Conservation (phyloP, 139 green algal species). For the Closterium sp. region DNA sequence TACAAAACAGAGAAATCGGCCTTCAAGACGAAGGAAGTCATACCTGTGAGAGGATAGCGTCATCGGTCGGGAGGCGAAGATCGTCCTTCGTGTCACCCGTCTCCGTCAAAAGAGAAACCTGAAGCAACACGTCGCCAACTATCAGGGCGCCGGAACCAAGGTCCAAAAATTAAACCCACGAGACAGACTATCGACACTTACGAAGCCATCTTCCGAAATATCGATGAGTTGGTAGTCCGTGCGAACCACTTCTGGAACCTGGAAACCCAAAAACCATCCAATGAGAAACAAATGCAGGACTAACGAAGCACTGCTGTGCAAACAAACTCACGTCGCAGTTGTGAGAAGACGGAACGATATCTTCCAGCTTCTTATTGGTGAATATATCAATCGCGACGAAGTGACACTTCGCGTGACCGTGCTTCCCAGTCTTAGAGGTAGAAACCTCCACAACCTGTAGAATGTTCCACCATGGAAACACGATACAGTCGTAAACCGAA, state of each 20-base stretch:
- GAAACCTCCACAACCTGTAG: constrained; percentile 95
- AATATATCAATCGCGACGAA: constrained; percentile 97
- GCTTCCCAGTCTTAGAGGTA: constrained; percentile 99
- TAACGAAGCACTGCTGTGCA: neutral
- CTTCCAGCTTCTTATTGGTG: constrained; percentile 98
- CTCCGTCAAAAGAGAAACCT: constrained; percentile 87
- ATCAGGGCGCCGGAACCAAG: neutral
- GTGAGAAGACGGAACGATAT: constrained; percentile 95
- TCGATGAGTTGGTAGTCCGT: constrained; percentile 94
- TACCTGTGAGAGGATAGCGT: constrained; percentile 65
- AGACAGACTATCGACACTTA: constrained; percentile 56
- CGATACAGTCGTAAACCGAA: neutral
- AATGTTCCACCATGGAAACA: neutral
- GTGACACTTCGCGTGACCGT: constrained; percentile 99
- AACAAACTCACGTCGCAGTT: constrained; percentile 83
- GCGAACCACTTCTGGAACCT: constrained; percentile 87
- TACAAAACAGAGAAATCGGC: neutral
- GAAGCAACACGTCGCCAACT: neutral
- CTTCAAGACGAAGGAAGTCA: constrained; percentile 35
- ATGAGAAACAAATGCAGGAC: neutral
- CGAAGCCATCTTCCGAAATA: constrained; percentile 94
- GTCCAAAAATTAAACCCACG: neutral
- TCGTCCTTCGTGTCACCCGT: constrained; percentile 91
- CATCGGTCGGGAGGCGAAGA: constrained; percentile 88
- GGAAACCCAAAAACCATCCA: neutral